A percentile compares a stretch with the other conserved stretches of the same genome.
Evolutionary conservation across 805 yeast species (phyloP).

Genomic region (Wickerhamomyces silvicola): DNA sequence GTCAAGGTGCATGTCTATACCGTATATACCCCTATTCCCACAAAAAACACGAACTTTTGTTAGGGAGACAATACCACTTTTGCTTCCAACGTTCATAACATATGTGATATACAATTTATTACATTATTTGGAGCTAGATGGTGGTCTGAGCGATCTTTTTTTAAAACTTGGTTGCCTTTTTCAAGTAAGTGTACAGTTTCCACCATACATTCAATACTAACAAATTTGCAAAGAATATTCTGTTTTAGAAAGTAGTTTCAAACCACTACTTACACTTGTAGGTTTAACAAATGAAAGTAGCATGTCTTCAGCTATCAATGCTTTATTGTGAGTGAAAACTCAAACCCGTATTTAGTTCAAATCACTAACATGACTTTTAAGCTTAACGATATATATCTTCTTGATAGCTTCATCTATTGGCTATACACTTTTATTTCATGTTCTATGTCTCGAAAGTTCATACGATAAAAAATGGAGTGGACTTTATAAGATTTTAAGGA

Average conservation of each 20-base stretch:
- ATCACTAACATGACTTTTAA: too few relatives aligned
- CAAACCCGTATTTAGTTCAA: too few relatives aligned
- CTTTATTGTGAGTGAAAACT: too few relatives aligned
- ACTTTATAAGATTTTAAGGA: too few relatives aligned
- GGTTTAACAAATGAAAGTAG: slow-evolving; percentile 1
- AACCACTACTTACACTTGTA: slow-evolving; percentile 7
- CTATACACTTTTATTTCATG: slow-evolving; percentile 14
- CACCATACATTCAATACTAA: too few relatives aligned
- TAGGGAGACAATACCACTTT: slow-evolving; percentile 11
- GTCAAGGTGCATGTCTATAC: too few relatives aligned
- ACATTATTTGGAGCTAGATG: slow-evolving; percentile 2
- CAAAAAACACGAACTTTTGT: slow-evolving; percentile 7
- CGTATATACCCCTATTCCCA: too few relatives aligned
- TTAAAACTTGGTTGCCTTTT: too few relatives aligned
- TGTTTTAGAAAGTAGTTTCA: slow-evolving; percentile 11
- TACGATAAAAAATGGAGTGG: slow-evolving; percentile 19
- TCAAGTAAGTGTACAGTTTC: too few relatives aligned
- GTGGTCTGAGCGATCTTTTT: neutral
- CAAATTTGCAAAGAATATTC: slow-evolving; percentile 12
- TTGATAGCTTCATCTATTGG: slow-evolving; percentile 8
- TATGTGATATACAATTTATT: slow-evolving; percentile 14
- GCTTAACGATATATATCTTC: slow-evolving; percentile 5
- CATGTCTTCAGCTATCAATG: neutral
- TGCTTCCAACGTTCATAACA: slow-evolving; percentile 15
- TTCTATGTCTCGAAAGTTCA: slow-evolving; percentile 12